Evolutionary conservation across 768 basidiomycete species (phyloP), one percentile per base, ranked within the genome.

Genomic region (Suillus cothurnatus): DNA sequence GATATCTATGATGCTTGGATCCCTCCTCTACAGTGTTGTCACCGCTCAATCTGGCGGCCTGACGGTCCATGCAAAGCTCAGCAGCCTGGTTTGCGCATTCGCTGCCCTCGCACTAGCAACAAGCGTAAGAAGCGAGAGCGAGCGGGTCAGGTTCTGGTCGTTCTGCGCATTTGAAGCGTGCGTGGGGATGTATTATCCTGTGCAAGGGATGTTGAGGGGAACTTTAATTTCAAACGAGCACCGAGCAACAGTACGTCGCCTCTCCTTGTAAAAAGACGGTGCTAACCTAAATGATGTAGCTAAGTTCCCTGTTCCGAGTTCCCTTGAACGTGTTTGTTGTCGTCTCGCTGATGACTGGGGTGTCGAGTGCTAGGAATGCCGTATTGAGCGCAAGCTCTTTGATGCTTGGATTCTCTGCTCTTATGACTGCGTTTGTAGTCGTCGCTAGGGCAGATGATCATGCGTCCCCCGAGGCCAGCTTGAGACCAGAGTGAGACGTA

Each of bases 1-100:
- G 91, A 78, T 91, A 63, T 87, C 85, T 63, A 92, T 93, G 90
- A 90, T 92, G 85, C 83, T 92, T 69, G 90, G 91, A 21, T 91
- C 91, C 14, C 76, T 92, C 60, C 69, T 89, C 36, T 92, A 92
- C 76, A 90, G 85, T 6, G 78, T 78, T 58, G 77, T 88, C 70
- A 75, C 73, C 2, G 68, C 74, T 5, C 63, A 65, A n/a, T 3
- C 45, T 28, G 69, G 55, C 41, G 73, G 66, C 38, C 73, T 91
- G 64, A 79, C 81, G 2, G 76, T 91, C 0, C 90, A 92, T 61
- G 88, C 88, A 4, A 89, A 89, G 70, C 80, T 92, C 2, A 87
- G 85, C 74, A 85, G 86, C 61, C 74, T 86, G 23, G 84, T 91
- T 12, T 90, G 88, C 68, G 86, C 86, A 4, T 72, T 82, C 12